Conservation (phyloP, 257 asterid species). For the Verbena officinalis region DNA sequence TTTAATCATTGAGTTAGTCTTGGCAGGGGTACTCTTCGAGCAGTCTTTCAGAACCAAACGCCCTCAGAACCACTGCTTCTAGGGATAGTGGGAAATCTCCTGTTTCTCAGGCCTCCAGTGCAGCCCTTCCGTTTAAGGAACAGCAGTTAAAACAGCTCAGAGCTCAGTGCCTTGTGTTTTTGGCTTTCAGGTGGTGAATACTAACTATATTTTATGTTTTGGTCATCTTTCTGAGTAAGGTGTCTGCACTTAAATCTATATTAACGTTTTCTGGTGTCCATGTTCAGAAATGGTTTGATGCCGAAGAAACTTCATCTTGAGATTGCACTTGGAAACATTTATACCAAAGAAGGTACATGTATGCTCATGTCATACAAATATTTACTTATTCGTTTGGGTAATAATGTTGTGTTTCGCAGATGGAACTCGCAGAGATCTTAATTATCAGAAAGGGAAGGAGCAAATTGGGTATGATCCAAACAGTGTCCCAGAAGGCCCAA, state of each 20-base stretch:
- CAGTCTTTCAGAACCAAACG: slow-evolving; percentile 58
- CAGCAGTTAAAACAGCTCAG: slow-evolving; percentile 97
- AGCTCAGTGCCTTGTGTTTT: slow-evolving; percentile 98
- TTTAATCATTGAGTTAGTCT: slow-evolving; percentile 31
- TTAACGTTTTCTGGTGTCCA: slow-evolving; percentile 25
- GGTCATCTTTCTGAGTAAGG: slow-evolving; percentile 15
- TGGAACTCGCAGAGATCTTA: slow-evolving; percentile 67
- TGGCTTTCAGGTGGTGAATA: slow-evolving; percentile 79
- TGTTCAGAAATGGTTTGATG: slow-evolving; percentile 80
- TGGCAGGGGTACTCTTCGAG: slow-evolving; percentile 57
- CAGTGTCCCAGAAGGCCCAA: slow-evolving; percentile 49
- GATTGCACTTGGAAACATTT: slow-evolving; percentile 87
- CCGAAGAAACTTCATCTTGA: slow-evolving; percentile 98
- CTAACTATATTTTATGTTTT: slow-evolving; percentile 10
- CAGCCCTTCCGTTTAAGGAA: slow-evolving; percentile 81
- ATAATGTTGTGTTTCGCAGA: slow-evolving; percentile 54
- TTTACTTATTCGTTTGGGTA: slow-evolving; percentile 18
- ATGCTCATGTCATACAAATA: slow-evolving; percentile 27
- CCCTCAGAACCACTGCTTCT: slow-evolving; percentile 50
- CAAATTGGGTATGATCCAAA: slow-evolving; percentile 58
- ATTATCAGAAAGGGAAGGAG: slow-evolving; percentile 81
- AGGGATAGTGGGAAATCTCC: slow-evolving; percentile 90
- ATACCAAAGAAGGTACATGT: slow-evolving; percentile 75
- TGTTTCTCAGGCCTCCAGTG: slow-evolving; percentile 55
- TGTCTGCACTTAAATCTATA: slow-evolving; percentile 30